phyloP scores from a whole-genome alignment of 2,329 filamentous ascomycete genomes.

The Ophiostoma tasmaniense region DNA sequence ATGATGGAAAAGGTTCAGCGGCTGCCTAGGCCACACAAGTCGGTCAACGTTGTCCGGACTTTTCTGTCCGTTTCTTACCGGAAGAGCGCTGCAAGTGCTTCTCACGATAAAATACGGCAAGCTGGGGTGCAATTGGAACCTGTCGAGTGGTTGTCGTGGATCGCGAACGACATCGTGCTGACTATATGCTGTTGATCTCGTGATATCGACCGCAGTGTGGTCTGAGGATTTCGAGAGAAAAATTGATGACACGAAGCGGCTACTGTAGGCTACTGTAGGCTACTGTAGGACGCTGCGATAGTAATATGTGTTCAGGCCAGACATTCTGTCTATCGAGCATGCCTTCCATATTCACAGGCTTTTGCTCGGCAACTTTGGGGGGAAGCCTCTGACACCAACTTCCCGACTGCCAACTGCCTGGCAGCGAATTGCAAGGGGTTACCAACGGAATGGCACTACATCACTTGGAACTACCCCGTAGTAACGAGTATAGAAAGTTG shows the following conservation, averaged over 20 bases:
- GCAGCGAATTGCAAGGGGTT: not conserved
- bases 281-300: no score
- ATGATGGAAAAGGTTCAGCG: no score
- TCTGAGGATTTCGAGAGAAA: no score
- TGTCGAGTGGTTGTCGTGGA: not conserved
- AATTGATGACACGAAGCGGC: no score
- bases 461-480: not conserved
- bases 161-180: not conserved
- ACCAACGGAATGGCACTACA: not conserved
- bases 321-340: no score
- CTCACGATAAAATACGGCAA: not conserved
- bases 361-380: not conserved
- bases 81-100: not conserved
- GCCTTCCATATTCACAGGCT: not conserved
- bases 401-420: not conserved
- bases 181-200: not conserved
- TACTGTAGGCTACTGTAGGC: no score
- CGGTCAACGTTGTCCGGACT: not conserved
- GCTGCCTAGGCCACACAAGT: not conserved
- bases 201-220: not conserved
- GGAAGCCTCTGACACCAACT: not conserved
- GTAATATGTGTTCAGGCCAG: no score
- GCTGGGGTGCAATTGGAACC: not conserved
- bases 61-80: no score
- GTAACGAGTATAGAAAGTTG: not conserved